Evolutionary conservation across 164 flowering plant genomes (phyloP).

Genomic region (Piper longum): DNA sequence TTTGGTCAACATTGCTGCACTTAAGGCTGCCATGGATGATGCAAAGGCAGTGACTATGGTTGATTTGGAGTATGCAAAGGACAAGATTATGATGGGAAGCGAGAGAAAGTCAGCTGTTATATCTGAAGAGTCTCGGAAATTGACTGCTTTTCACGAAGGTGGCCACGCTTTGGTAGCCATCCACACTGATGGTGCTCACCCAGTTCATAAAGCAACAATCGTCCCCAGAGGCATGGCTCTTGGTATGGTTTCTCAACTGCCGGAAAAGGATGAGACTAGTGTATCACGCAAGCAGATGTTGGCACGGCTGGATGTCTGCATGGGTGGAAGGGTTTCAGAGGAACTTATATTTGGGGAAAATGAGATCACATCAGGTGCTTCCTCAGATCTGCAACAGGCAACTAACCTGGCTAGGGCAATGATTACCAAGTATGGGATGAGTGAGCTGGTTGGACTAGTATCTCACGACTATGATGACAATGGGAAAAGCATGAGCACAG

Average conservation of each 20-base stretch:
- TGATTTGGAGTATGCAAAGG: slow-evolving; percentile 81
- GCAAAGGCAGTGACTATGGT: slow-evolving; percentile 76
- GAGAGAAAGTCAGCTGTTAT: slow-evolving; percentile 93
- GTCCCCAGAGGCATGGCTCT: slow-evolving; percentile 87
- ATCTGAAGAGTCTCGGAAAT: slow-evolving; percentile 67
- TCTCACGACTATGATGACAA: slow-evolving; percentile 69
- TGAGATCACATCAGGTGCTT: slow-evolving; percentile 81
- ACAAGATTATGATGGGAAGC: slow-evolving; percentile 85
- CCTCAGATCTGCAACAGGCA: slow-evolving; percentile 67
- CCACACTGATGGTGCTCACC: slow-evolving; percentile 87
- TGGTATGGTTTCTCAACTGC: slow-evolving; percentile 84
- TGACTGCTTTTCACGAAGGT: slow-evolving; percentile 93
- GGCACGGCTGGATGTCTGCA: slow-evolving; percentile 86
- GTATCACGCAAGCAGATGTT: slow-evolving; percentile 86
- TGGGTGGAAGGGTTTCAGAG: slow-evolving; percentile 95
- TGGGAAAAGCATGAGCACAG: slow-evolving; percentile 88
- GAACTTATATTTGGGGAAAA: slow-evolving; percentile 91
- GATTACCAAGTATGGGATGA: slow-evolving; percentile 94
- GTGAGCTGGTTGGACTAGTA: slow-evolving; percentile 74
- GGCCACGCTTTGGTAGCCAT: slow-evolving; percentile 94
- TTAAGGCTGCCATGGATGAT: slow-evolving; percentile 90
- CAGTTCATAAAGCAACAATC: slow-evolving; percentile 91
- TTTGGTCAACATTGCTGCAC: slow-evolving; percentile 79
- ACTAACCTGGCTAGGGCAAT: slow-evolving; percentile 67
- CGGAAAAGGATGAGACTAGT: slow-evolving; percentile 72